These are phyloP conservation scores for Xylona heveae DNA, from an alignment of 495 filamentous ascomycete genomes.

Conservation along the genomic window DNA sequence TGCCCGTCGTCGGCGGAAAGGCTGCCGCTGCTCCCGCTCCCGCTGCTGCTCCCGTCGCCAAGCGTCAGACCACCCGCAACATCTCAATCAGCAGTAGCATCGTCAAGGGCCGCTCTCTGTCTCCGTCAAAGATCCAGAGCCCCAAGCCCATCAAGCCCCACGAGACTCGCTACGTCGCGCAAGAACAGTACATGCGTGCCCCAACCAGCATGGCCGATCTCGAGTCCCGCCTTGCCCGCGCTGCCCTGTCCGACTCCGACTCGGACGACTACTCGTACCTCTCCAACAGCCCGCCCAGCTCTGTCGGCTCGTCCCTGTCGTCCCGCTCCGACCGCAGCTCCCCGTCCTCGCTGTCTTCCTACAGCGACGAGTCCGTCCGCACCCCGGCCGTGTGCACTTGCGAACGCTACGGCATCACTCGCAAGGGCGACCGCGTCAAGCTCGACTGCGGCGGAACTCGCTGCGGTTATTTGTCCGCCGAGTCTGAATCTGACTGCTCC, in stretches of 20 bases:
- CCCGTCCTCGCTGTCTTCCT: conserved; percentile 50
- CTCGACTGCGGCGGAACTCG: conserved; percentile 77
- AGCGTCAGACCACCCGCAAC: neutral
- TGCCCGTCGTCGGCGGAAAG: conserved; percentile 17
- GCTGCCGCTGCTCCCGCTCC: conserved; percentile 5
- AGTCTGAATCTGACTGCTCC: no score
- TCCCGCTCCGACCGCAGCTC: conserved; percentile 58
- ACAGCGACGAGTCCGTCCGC: conserved; percentile 29
- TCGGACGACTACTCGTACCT: conserved; percentile 33
- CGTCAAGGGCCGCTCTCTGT: conserved; percentile 70
- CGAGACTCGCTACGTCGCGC: conserved; percentile 65
- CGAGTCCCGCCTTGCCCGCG: conserved; percentile 45
- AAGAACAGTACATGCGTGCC: conserved; percentile 47
- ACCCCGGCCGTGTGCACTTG: conserved; percentile 43
- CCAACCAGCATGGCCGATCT: conserved; percentile 43
- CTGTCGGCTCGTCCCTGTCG: conserved; percentile 49
- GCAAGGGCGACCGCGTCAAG: conserved; percentile 77
- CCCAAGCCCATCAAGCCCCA: conserved; percentile 78
- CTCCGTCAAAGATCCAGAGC: conserved; percentile 69
- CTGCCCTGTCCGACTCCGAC: conserved; percentile 40
- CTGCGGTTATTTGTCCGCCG: conserved; percentile 70
- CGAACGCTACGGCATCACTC: conserved; percentile 90
- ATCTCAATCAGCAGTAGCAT: conserved; percentile 15
- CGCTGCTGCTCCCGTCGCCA: conserved; percentile 19
- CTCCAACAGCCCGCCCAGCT: conserved; percentile 41